phyloP scores from a whole-genome alignment of 2,329 filamentous ascomycete genomes.

The Fusarium devonianum region DNA sequence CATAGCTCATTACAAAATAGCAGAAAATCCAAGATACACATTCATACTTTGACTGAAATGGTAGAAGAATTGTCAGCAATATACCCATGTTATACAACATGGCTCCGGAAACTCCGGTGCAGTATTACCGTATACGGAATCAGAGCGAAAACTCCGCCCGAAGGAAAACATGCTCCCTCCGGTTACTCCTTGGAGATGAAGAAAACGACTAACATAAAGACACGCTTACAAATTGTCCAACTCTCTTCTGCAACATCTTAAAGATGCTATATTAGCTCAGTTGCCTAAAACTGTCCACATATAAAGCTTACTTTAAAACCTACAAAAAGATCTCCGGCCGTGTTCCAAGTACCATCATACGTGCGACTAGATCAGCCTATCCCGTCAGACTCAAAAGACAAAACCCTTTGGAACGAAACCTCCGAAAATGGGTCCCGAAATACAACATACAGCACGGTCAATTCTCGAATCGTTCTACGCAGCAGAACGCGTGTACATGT shows the following conservation, averaged over 20 bases:
- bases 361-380: too few species aligned
- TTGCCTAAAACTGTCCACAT: too few species aligned
- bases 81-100: neutral
- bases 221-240: neutral
- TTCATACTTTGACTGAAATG: too few species aligned
- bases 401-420: too few species aligned
- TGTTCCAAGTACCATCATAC: too few species aligned
- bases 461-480: conserved; percentile 46
- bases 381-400: too few species aligned
- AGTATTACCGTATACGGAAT: conserved; percentile 11
- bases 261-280: too few species aligned
- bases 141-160: conserved; percentile 13
- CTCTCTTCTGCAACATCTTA: too few species aligned
- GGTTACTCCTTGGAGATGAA: conserved; percentile 19
- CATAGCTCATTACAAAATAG: too few species aligned
- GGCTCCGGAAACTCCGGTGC: conserved; percentile 26
- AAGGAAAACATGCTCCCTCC: neutral
- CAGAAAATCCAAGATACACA: too few species aligned
- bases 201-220: neutral
- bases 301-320: neutral
- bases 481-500: conserved; percentile 47
- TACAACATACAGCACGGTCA: conserved; percentile 33
- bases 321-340: too few species aligned
- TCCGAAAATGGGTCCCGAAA: conserved; percentile 6
- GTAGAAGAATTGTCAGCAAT: conserved; percentile 4